A percentile compares a stretch with the other conserved stretches of the same genome.
Evolutionary conservation across 148 eudicot species (phyloP).

Genomic region (Silene uniflora): DNA sequence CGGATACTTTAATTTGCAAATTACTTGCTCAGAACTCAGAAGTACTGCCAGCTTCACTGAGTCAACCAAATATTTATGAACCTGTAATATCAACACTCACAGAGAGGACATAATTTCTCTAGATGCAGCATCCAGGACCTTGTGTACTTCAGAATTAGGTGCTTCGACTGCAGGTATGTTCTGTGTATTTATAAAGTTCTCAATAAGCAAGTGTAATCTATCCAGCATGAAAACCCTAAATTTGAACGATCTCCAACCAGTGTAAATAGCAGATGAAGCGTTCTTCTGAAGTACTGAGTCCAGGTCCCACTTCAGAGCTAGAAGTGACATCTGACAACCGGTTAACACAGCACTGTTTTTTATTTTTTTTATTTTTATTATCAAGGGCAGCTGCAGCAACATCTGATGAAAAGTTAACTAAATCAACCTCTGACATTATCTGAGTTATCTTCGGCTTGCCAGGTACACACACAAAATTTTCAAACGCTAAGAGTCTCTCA

Average conservation of each 20-base stretch:
- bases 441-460: constrained; percentile 35
- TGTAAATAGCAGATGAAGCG: constrained; percentile 39
- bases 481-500: constrained; percentile 48
- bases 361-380: no score
- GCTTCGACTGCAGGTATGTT: constrained; percentile 19
- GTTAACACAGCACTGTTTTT: constrained; percentile 32
- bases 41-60: constrained; percentile 36
- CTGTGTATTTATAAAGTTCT: constrained; percentile 29
- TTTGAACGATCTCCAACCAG: constrained; percentile 40
- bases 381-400: constrained; percentile 38
- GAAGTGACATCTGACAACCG: constrained; percentile 24
- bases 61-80: constrained; percentile 38
- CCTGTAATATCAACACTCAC: constrained; percentile 35
- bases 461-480: constrained; percentile 42
- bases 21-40: constrained; percentile 30
- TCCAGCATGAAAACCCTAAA: constrained; percentile 44
- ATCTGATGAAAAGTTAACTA: constrained; percentile 29
- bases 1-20: constrained; percentile 37
- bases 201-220: constrained; percentile 33
- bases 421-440: constrained; percentile 26
- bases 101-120: constrained; percentile 13
- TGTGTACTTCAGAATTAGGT: constrained; percentile 33
- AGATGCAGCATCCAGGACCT: constrained; percentile 21
- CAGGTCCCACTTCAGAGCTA: constrained; percentile 35
- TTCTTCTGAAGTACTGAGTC: constrained; percentile 34